Base-by-base conservation (phyloP, 768 basidiomycete genomes). In the Lactarius deliciosus region DNA sequence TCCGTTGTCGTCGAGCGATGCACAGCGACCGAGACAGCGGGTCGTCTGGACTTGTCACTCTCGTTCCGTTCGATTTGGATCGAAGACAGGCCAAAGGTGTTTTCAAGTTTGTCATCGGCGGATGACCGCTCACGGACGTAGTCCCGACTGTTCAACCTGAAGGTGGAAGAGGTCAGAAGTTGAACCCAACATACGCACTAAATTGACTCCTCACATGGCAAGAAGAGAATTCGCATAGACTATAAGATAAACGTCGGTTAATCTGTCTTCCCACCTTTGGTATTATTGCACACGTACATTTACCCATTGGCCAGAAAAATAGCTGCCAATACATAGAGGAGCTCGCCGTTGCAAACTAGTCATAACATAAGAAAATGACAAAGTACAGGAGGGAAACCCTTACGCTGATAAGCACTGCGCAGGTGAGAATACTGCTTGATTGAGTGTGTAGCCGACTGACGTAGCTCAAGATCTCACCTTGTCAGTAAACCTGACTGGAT, bases 171-270 rank as follows among this genome's bases (percentile, higher is more conserved):
- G 30, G 60, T 64, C 63, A 64, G 38, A 18, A 55, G n/a, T 16
- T 9, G 28, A 47, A 30, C n/a, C 34, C 25, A 11, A 1, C 25
- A 18, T 53, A 11, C n/a, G 7, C 25, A 22, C n/a, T 47, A 40
- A n/a, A 25, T 61, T 30, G 20, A 20, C 57, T 76, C 76, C 43
- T 75, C 75, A 83, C 82, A 82, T 78, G 53, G 82, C 82, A n/a
- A 85, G 73, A 32, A 82, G 72, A 1, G 82, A 83, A 68, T 83
- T 85, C 25, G 83, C 81, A 68, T 85, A 83, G 68, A 81, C 82
- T 83, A 62, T 43, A 57, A 59, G 63, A 47, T 10, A 11, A 43
- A 18, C n/a, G 30, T 69, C 58, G 56, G 25, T 60, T 13, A 15
- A 57, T 43, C 4, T 25, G 15, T 18, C 22, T 11, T 11, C 18